Evolutionary conservation across 345 rosid genomes (phyloP), one percentile per base, ranked within the genome.

Genomic region (Kandelia obovata): DNA sequence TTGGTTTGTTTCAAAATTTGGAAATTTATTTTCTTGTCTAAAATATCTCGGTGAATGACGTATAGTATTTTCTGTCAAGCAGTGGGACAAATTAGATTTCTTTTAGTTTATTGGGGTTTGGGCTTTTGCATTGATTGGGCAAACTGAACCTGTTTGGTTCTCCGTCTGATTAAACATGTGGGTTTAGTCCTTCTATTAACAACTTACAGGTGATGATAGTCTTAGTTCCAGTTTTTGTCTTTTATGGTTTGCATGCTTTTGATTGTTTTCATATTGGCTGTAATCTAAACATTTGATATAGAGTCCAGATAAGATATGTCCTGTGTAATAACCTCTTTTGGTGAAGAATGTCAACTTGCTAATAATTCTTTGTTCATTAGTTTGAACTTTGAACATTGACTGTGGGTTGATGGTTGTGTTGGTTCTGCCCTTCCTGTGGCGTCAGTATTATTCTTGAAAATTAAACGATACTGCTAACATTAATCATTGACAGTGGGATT

Each of bases 201-300:
- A 13, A 43, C 49, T 13, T 43, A 3, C 5, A 13, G 16, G 17
- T 26, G 11, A 15, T 55, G 28, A 16, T 16, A 35, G 53, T 37
- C 16, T 25, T 30, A 17, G 34, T 68, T 43, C 58, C 17, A 66
- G 16, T 68, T 67, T 25, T 37, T 10, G 26, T 37, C 64, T 26
- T 27, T 26, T 46, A 25, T 68, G 15, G 63, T 58, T 68, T 69
- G 58, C 72, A 47, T 47, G 65, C 21, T 5, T 30, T 31, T 60
- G 47, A n/a, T 58, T 69, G 21, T 21, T 60, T 69, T 4, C 32
- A 37, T 59, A 37, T 46, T n/a, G 21, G 65, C 56, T 5, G 51
- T 65, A 21, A 47, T 65, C 49, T 43, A 43, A 43, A 43, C 17
- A 13, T 43, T 51, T 31, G 6, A 51, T 52, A 2, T 16, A 32